phyloP scores from a whole-genome alignment of 1,284 basidiomycete genomes.

The Malassezia vespertilionis region DNA sequence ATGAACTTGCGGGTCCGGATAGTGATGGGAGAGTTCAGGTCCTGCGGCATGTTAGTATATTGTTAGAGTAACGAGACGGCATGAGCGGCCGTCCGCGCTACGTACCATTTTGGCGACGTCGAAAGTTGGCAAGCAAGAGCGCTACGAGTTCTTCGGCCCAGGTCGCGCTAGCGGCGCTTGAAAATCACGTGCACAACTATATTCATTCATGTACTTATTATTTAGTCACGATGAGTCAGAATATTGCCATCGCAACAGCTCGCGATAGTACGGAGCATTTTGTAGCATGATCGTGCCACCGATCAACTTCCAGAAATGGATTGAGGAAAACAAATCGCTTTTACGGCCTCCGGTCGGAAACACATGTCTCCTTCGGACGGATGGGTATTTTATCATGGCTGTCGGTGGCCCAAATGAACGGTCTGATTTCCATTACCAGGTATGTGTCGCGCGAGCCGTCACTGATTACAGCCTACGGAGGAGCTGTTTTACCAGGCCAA shows the following conservation, averaged over 20 bases:
- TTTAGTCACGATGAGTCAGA: not conserved
- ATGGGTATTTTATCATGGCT: slow-evolving; percentile 45
- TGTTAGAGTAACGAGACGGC: not conserved
- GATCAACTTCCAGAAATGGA: slow-evolving; percentile 47
- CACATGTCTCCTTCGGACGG: slow-evolving; percentile 36
- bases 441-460: slow-evolving; percentile 11
- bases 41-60: slow-evolving; percentile 46
- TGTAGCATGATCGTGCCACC: slow-evolving; percentile 31
- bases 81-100: not conserved
- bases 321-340: slow-evolving; percentile 41
- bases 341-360: slow-evolving; percentile 48
- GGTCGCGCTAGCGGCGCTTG: not conserved
- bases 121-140: slow-evolving; percentile 8
- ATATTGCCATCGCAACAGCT: not conserved
- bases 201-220: too few species aligned
- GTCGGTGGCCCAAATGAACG: slow-evolving; percentile 44
- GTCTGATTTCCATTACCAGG: slow-evolving; percentile 39
- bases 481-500: slow-evolving; percentile 46
- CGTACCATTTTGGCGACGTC: slow-evolving; percentile 18
- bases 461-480: slow-evolving; percentile 27
- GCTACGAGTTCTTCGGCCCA: slow-evolving; percentile 10
- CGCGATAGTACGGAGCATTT: not conserved
- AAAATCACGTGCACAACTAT: slow-evolving; percentile 15
- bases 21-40: slow-evolving; percentile 80
- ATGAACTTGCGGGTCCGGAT: slow-evolving; percentile 99